These are phyloP conservation scores for Diaporthe sp. DNA, from an alignment of 2,329 filamentous ascomycete species.

Conservation along the genomic window DNA sequence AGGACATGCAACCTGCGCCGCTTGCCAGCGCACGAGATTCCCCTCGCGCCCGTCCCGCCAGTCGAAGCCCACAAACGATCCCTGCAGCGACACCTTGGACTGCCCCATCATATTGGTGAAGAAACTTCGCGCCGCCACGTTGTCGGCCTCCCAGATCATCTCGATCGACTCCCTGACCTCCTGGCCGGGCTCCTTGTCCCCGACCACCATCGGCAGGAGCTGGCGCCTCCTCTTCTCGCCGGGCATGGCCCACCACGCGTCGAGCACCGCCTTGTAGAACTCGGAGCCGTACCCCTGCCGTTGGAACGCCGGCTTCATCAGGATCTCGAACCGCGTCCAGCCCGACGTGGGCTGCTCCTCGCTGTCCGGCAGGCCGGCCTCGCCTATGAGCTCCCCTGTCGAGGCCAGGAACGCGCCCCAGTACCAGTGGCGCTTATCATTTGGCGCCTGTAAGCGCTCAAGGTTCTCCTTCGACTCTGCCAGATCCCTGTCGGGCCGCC, in stretches of 20 bases:
- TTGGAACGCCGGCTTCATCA: slow-evolving; percentile 22
- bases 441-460: slow-evolving; percentile 16
- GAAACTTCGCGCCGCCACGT: slow-evolving; percentile 18
- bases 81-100: slow-evolving; percentile 7
- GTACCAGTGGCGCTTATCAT: slow-evolving; percentile 37
- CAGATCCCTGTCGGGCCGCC: slow-evolving; percentile 28
- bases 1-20: not conserved
- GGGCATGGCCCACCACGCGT: slow-evolving; percentile 33
- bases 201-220: slow-evolving; percentile 14
- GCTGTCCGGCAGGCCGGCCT: slow-evolving; percentile 39
- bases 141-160: slow-evolving; percentile 25
- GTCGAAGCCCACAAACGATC: slow-evolving; percentile 21
- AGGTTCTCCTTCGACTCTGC: slow-evolving; percentile 30
- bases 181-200: slow-evolving; percentile 10
- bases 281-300: slow-evolving; percentile 34
- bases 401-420: slow-evolving; percentile 41
- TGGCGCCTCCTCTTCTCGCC: slow-evolving; percentile 33
- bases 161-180: slow-evolving; percentile 30
- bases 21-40: slow-evolving; percentile 7
- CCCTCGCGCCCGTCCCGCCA: slow-evolving; percentile 29
- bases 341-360: slow-evolving; percentile 27
- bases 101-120: slow-evolving; percentile 27
- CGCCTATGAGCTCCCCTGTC: slow-evolving; percentile 43
- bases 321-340: slow-evolving; percentile 30
- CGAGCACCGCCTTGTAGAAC: slow-evolving; percentile 30